Conservation (phyloP, 495 filamentous ascomycete genomes). For the Staphylotrichum tortipilum region DNA sequence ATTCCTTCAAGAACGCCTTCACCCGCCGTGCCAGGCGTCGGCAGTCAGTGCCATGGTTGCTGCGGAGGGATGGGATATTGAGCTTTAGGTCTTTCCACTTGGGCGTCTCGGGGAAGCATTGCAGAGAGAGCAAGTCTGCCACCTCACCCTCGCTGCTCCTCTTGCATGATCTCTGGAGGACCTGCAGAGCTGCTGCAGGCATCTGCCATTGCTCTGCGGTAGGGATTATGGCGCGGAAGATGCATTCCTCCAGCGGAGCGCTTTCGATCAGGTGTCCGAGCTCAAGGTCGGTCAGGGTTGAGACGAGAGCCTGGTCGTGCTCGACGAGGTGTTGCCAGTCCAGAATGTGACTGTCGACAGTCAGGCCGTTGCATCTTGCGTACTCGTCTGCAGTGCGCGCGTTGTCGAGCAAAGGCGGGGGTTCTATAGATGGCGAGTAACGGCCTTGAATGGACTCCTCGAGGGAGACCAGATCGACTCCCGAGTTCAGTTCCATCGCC, state of each 20-base stretch:
- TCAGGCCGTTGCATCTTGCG: conserved; percentile 32
- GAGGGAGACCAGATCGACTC: conserved; percentile 10
- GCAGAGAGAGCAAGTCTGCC: conserved; percentile 5
- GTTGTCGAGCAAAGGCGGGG: not conserved
- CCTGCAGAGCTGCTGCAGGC: conserved; percentile 4
- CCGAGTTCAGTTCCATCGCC: conserved; percentile 20
- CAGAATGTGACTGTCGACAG: conserved; percentile 21
- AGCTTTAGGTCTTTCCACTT: conserved; percentile 32
- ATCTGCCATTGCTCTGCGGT: conserved; percentile 13
- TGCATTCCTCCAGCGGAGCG: conserved; percentile 13
- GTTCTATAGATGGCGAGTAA: not conserved
- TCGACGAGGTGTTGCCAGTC: conserved; percentile 11
- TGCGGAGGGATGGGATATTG: conserved; percentile 43
- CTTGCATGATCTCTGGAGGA: conserved; percentile 19
- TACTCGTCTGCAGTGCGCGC: conserved; percentile 38
- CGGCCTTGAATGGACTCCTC: conserved; percentile 11
- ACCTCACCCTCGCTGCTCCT: conserved; percentile 8
- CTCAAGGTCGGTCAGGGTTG: conserved; percentile 10
- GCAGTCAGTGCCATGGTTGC: conserved; percentile 41
- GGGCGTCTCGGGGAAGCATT: conserved; percentile 7
- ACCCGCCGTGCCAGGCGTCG: conserved; percentile 27
- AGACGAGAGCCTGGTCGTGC: conserved; percentile 7
- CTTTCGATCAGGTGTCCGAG: conserved; percentile 10
- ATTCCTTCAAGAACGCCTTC: conserved; percentile 19
- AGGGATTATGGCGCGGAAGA: conserved; percentile 17